Evolutionary conservation across 1,284 basidiomycete genomes (phyloP).

Genomic region (Ustilago hordei): DNA sequence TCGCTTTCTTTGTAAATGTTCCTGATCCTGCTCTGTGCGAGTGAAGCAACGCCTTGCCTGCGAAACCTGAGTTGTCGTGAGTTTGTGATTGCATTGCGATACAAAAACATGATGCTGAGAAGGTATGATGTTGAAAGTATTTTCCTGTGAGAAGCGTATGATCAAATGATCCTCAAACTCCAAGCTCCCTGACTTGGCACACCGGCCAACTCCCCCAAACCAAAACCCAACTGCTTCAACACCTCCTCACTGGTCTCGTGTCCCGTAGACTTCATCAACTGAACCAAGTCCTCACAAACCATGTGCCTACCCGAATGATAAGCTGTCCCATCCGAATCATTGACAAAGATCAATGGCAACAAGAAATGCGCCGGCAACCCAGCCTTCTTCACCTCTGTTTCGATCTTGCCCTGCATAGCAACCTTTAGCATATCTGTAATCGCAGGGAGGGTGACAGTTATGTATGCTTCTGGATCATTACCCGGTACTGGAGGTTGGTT

Average conservation of each 20-base stretch:
- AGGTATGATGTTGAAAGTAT: no score
- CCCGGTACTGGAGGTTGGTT: slow-evolving; percentile 18
- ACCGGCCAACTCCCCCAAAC: slow-evolving; percentile 45
- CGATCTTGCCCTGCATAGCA: slow-evolving; percentile 16
- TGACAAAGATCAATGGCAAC: slow-evolving; percentile 65
- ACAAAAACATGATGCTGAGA: slow-evolving; percentile 8
- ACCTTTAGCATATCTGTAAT: slow-evolving; percentile 43
- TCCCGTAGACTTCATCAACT: slow-evolving; percentile 56
- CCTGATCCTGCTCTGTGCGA: background rate
- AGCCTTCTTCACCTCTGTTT: background rate
- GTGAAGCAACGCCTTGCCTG: no score
- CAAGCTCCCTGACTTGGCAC: slow-evolving; percentile 49
- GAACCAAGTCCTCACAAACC: slow-evolving; percentile 56
- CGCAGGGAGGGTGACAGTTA: slow-evolving; percentile 52
- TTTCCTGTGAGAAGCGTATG: no score
- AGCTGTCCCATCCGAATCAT: slow-evolving; percentile 60
- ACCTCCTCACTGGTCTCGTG: slow-evolving; percentile 51
- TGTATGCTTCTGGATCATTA: slow-evolving; percentile 40
- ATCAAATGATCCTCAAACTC: slow-evolving; percentile 54
- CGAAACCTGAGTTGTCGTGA: no score
- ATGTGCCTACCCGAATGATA: slow-evolving; percentile 63
- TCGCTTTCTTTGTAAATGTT: background rate
- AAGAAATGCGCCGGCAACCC: slow-evolving; percentile 32
- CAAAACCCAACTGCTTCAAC: slow-evolving; percentile 55
- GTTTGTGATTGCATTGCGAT: background rate